Percentiles rank a stretch among this genome's conserved stretches.
Conservation (phyloP, 2,329 filamentous ascomycete genomes). For the Exserohilum turcica region DNA sequence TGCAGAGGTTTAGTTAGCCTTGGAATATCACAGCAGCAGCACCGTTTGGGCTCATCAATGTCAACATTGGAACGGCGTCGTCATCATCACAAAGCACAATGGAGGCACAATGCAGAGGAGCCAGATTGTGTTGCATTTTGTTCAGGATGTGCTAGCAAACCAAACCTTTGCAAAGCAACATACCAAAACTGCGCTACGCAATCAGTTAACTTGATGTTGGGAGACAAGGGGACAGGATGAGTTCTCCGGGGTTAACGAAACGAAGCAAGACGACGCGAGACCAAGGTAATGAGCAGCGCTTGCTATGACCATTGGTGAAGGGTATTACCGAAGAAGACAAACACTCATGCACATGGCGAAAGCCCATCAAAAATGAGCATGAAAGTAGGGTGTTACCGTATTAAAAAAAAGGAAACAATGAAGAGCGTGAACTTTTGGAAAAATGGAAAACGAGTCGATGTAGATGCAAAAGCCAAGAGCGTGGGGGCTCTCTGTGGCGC, state of each 20-base stretch:
- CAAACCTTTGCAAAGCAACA: too few relatives aligned
- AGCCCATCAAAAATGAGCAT: not conserved
- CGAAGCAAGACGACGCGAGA: not conserved
- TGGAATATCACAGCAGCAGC: too few relatives aligned
- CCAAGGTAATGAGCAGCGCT: conserved; percentile 3
- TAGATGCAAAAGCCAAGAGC: not conserved
- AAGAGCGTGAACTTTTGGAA: not conserved
- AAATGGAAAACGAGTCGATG: not conserved
- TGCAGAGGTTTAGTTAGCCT: too few relatives aligned
- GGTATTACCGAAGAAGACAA: conserved; percentile 1
- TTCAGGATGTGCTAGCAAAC: too few relatives aligned
- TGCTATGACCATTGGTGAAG: conserved; percentile 1
- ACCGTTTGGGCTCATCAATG: too few relatives aligned
- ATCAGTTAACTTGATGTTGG: not conserved
- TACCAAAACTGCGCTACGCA: too few relatives aligned
- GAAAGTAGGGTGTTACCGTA: not conserved
- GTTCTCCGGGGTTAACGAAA: not conserved
- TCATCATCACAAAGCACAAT: too few relatives aligned
- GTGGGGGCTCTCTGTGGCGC: not conserved
- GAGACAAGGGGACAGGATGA: not conserved
- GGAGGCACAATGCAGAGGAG: too few relatives aligned
- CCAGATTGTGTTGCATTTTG: too few relatives aligned
- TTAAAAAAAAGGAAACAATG: not conserved
- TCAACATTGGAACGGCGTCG: too few relatives aligned
- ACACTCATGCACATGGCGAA: not conserved